Base-by-base conservation (phyloP, 2,329 filamentous ascomycete species). In the Cladosporium colombiae region DNA sequence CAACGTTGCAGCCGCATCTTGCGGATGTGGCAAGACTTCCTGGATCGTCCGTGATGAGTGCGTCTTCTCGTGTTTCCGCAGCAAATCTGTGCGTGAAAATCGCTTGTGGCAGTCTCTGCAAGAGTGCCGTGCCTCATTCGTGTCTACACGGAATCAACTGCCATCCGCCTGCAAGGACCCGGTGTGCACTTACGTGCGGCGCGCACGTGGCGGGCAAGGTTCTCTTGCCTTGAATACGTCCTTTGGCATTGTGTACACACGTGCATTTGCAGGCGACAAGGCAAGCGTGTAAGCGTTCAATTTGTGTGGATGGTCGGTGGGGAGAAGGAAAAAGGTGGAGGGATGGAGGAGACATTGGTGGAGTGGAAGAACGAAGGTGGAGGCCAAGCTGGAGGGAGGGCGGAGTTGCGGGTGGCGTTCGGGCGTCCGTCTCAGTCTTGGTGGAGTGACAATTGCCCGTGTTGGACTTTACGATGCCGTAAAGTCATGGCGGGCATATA, bases 181-280 rank as follows among this genome's bases (percentile, higher is more conserved):
- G 25, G 25, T 25, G 13, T 52, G 49, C 49, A 52, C 49, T 52
- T 52, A 52, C 49, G 49, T 52, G 49, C 49, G 21, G 49, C 49
- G 49, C 49, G 49, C 23, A 52, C 23, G 25, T 52, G 49, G 23
- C 49, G 49, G 49, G 49, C 49, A 52, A 52, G 49, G 23, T 52
- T 52, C 49, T 52, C 49, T 52, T 52, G 49, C 25, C 49, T 23
- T 10, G 49, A 52, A 23, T 52, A 52, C 13, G 49, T 25, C 49
- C 49, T 52, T 52, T 52, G 49, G 49, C 49, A 52, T 52, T 52
- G 49, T 52, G 49, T 52, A 27, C 49, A 52, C 23, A 52, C 16
- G 49, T 52, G 49, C 49, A 52, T 52, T 27, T 14, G 27, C 49
- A 52, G 16, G 49, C 23, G 25, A 16, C 23, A 16, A 18, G 13